phyloP scores from a whole-genome alignment of 768 basidiomycete genomes.

The Fistulinella prunicolor region DNA sequence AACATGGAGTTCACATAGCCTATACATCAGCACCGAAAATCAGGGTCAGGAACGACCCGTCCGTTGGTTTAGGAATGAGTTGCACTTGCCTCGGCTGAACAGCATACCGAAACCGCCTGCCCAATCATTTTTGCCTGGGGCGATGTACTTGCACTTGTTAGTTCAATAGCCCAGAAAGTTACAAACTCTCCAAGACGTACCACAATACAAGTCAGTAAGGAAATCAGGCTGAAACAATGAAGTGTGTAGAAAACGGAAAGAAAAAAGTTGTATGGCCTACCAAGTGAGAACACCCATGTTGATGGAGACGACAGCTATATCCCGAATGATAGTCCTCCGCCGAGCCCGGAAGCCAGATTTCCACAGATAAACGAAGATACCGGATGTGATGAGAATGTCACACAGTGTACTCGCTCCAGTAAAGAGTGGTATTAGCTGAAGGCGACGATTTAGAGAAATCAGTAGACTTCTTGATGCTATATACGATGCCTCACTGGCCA shows the following conservation, averaged over 20 bases:
- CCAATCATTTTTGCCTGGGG: not conserved
- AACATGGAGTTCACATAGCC: constrained; percentile 18
- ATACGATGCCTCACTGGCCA: constrained; percentile 4
- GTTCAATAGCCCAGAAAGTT: not conserved
- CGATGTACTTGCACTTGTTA: not conserved
- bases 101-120: not conserved
- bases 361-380: constrained; percentile 18
- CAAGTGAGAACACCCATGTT: constrained; percentile 13
- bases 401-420: not conserved
- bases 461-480: not conserved
- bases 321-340: constrained; percentile 3
- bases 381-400: constrained; percentile 4
- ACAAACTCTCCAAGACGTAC: not conserved
- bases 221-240: too few relatives aligned
- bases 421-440: constrained; percentile 1
- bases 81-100: constrained; percentile 4
- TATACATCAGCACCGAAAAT: not conserved
- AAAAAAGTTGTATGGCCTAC: not conserved
- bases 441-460: not conserved
- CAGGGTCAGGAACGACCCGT: not conserved
- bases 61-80: not conserved
- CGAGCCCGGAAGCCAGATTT: constrained; percentile 11
- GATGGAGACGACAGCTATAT: constrained; percentile 13
- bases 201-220: not conserved
- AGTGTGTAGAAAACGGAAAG: too few relatives aligned